Evolutionary conservation across 1,139 yeast genomes (phyloP).

Genomic region (Kazachstania sp.): DNA sequence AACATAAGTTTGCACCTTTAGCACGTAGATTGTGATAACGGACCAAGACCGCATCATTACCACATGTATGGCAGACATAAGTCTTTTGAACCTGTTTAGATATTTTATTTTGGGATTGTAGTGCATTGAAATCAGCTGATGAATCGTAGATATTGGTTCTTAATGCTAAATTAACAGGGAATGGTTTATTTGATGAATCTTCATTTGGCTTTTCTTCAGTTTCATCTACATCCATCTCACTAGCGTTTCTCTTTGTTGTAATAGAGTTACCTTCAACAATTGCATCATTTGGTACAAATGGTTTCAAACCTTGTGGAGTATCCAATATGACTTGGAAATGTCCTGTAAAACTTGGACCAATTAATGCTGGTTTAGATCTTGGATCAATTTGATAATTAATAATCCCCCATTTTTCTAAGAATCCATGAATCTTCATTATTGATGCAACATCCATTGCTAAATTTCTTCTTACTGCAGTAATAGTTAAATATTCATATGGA

Average conservation of each 20-base stretch:
- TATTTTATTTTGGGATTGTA: slow-evolving; percentile 41
- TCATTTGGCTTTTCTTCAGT: neutral
- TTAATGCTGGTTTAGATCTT: slow-evolving; percentile 68
- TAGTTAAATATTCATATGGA: slow-evolving; percentile 78
- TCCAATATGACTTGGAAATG: slow-evolving; percentile 83
- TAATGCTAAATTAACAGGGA: slow-evolving; percentile 55
- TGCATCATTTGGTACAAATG: slow-evolving; percentile 40
- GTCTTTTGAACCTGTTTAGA: slow-evolving; percentile 47
- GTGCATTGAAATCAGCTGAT: slow-evolving; percentile 55
- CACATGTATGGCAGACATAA: slow-evolving; percentile 79
- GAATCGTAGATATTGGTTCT: slow-evolving; percentile 69
- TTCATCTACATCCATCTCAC: slow-evolving; percentile 6
- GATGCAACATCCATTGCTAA: slow-evolving; percentile 86
- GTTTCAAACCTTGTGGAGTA: slow-evolving; percentile 78
- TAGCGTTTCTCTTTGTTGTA: slow-evolving; percentile 9
- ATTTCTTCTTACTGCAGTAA: slow-evolving; percentile 83
- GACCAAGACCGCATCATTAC: slow-evolving; percentile 80
- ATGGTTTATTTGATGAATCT: slow-evolving; percentile 11
- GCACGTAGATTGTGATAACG: slow-evolving; percentile 86
- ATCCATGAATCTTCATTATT: slow-evolving; percentile 76
- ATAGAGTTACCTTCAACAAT: slow-evolving; percentile 4
- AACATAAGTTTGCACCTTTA: slow-evolving; percentile 67
- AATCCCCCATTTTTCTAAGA: slow-evolving; percentile 87
- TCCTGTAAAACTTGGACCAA: slow-evolving; percentile 89
- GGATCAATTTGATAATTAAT: slow-evolving; percentile 74